These are phyloP conservation scores for Huiozyma naganishii DNA, from an alignment of 805 yeast genomes.

Conservation along the genomic window DNA sequence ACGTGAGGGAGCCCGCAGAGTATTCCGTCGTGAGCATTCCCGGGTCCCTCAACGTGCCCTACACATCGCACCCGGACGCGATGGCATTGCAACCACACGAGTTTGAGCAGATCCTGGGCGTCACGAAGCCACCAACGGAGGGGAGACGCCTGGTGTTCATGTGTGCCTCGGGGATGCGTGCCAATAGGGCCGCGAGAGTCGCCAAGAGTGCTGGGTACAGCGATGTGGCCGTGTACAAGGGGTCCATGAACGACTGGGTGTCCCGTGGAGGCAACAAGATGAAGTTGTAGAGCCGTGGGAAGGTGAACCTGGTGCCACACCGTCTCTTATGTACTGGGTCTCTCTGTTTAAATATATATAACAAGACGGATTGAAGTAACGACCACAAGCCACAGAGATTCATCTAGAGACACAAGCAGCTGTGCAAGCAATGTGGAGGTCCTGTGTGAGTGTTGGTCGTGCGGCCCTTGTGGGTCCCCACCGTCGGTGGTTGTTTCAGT, in stretches of 20 bases:
- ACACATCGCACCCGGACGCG: slow-evolving; percentile 78
- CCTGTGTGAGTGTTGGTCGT: too few relatives aligned
- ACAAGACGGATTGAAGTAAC: background rate
- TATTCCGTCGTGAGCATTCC: slow-evolving; percentile 61
- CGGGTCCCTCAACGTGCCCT: slow-evolving; percentile 73
- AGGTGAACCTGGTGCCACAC: background rate
- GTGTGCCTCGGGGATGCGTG: slow-evolving; percentile 81
- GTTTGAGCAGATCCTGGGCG: slow-evolving; percentile 63
- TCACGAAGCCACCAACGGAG: slow-evolving; percentile 54
- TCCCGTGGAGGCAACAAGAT: slow-evolving; percentile 19
- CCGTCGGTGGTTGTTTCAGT: background rate
- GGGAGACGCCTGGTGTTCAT: slow-evolving; percentile 59
- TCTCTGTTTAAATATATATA: slow-evolving; percentile 1
- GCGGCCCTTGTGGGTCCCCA: too few relatives aligned
- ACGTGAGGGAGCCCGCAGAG: slow-evolving; percentile 83
- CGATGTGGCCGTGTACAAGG: slow-evolving; percentile 66
- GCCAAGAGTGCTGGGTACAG: slow-evolving; percentile 76
- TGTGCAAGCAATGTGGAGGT: too few relatives aligned
- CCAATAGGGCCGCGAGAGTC: slow-evolving; percentile 69
- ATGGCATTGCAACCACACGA: slow-evolving; percentile 57
- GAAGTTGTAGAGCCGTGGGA: background rate
- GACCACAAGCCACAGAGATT: background rate
- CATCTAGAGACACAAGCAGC: too few relatives aligned
- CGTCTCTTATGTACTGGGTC: slow-evolving; percentile 2
- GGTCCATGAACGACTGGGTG: slow-evolving; percentile 79